phyloP scores from a whole-genome alignment of 1,284 basidiomycete genomes.

The Cerrena zonata region DNA sequence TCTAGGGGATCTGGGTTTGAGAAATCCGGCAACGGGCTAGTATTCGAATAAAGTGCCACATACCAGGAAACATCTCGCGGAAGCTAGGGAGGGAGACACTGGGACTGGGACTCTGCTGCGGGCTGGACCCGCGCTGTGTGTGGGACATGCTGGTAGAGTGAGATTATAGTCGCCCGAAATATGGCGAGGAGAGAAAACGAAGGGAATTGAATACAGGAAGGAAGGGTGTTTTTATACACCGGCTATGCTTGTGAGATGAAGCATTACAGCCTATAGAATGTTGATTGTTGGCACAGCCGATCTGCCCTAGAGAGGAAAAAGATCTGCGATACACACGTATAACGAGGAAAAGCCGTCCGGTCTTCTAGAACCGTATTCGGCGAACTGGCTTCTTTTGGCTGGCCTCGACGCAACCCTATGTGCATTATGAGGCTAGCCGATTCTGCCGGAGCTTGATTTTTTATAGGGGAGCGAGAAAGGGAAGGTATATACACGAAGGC shows the following conservation, averaged over 20 bases:
- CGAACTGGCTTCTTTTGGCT: too few relatives aligned
- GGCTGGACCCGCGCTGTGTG: neutral
- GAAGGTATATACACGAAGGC: too few relatives aligned
- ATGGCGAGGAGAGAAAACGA: neutral
- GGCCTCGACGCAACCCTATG: too few relatives aligned
- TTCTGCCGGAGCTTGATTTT: too few relatives aligned
- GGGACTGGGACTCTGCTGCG: neutral
- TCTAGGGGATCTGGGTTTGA: neutral
- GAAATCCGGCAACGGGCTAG: too few relatives aligned
- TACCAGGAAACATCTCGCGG: slow-evolving; percentile 17
- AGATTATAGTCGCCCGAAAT: neutral
- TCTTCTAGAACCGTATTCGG: neutral
- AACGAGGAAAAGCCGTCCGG: neutral
- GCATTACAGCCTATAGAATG: neutral
- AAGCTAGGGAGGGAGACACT: slow-evolving; percentile 16
- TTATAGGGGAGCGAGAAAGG: too few relatives aligned
- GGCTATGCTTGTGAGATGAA: neutral
- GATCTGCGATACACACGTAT: neutral
- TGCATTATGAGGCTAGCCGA: too few relatives aligned
- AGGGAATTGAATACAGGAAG: neutral
- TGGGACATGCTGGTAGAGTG: neutral
- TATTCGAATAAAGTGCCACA: too few relatives aligned
- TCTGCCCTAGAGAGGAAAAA: neutral
- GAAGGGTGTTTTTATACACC: neutral
- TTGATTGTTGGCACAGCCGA: neutral